Base-by-base conservation (phyloP, 1,139 yeast genomes). In the Nakaseomyces bracarensis region DNA sequence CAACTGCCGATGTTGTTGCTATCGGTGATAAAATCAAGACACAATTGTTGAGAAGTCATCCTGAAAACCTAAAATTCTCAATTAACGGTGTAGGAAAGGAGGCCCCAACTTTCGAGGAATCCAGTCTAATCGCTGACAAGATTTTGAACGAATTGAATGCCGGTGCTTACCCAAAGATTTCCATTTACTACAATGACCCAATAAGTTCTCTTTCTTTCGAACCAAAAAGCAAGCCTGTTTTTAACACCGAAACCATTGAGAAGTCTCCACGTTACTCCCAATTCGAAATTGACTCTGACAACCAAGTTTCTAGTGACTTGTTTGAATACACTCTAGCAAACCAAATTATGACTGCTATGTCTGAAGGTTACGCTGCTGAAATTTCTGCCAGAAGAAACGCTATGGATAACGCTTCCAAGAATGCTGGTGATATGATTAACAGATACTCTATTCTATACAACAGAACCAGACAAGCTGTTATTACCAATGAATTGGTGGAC, bases 391-490 rank as follows among this genome's bases (percentile, higher is more conserved):
- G 98, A 80, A 89, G 98, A 81, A 89, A 87, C 68, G 98, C 98
- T 60, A 91, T 91, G 98, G 98, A 91, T 71, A 91, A 89, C 66
- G 98, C 98, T 52, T 87, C 97, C 59, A 91, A 91, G 94, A 91
- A 89, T 67, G 98, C 98, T 52, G 95, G 95, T 72, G 98, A 91
- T 61, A 91, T 91, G 98, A 91, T 91, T 66, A 81, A 77, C 73
- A 81, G 77, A 65, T 89, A 85, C 82, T 82, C 97, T 56, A 91
- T 91, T 69, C 79, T 89, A 70, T 91, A 91, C 74, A 91, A 91
- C 89, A 89, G 98, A 80, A 85, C 97, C 67, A 89, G 98, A 82
- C 98, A 91, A 78, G 98, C 98, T 61, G 98, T 89, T 67, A 91
- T 91, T 66, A 91, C 98, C 73, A 91, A 91, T 78, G 98, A 91